Conservation (phyloP, 2,329 filamentous ascomycete species). For the Alternaria ethzedia region DNA sequence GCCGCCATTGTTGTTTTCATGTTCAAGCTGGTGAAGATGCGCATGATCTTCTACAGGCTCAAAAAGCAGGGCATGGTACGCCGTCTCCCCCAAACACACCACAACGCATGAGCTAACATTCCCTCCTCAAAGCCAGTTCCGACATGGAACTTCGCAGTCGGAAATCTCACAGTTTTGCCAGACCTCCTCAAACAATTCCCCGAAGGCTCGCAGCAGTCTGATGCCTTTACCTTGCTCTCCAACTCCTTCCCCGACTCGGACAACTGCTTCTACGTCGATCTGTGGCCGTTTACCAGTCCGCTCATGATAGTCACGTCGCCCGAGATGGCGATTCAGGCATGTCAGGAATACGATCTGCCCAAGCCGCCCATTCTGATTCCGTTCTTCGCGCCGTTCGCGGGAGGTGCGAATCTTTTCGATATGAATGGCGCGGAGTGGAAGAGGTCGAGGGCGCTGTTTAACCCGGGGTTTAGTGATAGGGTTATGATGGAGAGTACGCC, state of each 20-base stretch:
- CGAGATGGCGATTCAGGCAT: constrained; percentile 5
- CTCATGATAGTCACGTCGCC: constrained; percentile 18
- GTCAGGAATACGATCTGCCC: constrained; percentile 9
- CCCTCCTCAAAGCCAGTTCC: constrained; percentile 15
- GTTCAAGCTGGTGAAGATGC: constrained; percentile 9
- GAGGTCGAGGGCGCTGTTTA: constrained; percentile 36
- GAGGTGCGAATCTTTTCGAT: constrained; percentile 15
- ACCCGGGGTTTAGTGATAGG: constrained; percentile 45
- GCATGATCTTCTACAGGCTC: constrained; percentile 14
- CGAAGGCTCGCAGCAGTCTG: constrained; percentile 9
- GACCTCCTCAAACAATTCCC: constrained; percentile 12
- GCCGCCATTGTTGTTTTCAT: constrained; percentile 1
- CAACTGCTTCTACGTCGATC: constrained; percentile 17
- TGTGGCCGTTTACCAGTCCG: constrained; percentile 24
- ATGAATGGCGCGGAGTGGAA: constrained; percentile 28
- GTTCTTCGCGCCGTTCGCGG: constrained; percentile 21
- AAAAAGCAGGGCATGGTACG: constrained; percentile 17
- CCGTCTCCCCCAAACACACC: neutral
- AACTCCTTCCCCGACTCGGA: constrained; percentile 6
- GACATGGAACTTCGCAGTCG: constrained; percentile 13
- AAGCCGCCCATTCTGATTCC: constrained; percentile 9
- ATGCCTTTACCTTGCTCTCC: constrained; percentile 10
- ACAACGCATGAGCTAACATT: neutral
- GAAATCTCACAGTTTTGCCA: constrained; percentile 12
- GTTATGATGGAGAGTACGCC: constrained; percentile 47